These are phyloP conservation scores for Tremella yokohamensis DNA, from an alignment of 768 basidiomycete genomes.

Conservation along the genomic window DNA sequence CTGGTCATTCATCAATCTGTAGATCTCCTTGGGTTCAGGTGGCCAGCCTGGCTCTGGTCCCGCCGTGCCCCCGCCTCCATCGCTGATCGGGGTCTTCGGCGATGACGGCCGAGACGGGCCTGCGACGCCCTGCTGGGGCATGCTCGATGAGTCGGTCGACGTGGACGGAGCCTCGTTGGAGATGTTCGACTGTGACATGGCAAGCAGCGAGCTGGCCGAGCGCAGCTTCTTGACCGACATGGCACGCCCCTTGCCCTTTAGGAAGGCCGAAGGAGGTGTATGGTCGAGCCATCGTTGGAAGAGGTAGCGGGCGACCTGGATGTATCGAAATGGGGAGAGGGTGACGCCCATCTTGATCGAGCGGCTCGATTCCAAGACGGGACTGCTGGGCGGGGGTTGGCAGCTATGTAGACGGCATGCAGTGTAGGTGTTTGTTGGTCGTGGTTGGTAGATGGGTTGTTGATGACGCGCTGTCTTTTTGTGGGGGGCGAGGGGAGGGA, in stretches of 20 bases:
- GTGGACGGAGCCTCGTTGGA: neutral
- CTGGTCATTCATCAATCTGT: slow-evolving; percentile 66
- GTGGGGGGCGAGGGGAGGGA: too few species aligned
- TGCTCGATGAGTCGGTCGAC: slow-evolving; percentile 1
- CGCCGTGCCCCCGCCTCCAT: neutral
- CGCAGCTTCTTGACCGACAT: too few species aligned
- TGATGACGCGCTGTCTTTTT: too few species aligned
- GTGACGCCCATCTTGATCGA: slow-evolving; percentile 16
- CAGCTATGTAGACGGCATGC: too few species aligned
- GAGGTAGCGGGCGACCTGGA: slow-evolving; percentile 44
- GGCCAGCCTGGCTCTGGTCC: slow-evolving; percentile 32
- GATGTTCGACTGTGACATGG: neutral
- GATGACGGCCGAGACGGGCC: neutral
- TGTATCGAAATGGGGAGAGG: slow-evolving; percentile 46
- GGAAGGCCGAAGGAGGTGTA: slow-evolving; percentile 7
- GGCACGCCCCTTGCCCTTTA: slow-evolving; percentile 28
- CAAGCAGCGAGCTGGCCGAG: neutral
- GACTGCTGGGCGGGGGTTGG: too few species aligned
- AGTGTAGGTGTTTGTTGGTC: too few species aligned
- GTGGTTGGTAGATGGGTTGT: too few species aligned
- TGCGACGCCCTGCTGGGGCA: neutral
- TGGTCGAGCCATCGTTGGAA: slow-evolving; percentile 35
- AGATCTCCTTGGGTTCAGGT: slow-evolving; percentile 43
- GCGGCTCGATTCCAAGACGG: too few species aligned
- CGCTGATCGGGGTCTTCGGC: slow-evolving; percentile 7